A percentile compares a stretch with the other conserved stretches of the same genome.
phyloP scores from a whole-genome alignment of 78 protist species.

The Protostelium mycophagum region DNA sequence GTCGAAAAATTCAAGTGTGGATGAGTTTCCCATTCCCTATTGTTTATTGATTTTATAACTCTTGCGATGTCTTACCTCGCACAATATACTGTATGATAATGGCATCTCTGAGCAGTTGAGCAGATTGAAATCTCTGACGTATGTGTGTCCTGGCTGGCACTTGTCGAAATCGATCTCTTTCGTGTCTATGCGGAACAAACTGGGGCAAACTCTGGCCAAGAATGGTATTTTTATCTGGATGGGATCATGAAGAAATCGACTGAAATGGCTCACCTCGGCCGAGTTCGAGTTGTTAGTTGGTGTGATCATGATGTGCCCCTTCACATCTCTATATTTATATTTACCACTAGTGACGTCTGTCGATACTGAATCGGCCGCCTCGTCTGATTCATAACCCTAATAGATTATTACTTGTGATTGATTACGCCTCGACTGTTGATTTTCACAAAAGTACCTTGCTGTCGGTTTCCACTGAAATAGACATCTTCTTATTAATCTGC shows the following conservation, averaged over 20 bases:
- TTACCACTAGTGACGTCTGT: neutral
- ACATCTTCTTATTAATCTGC: neutral
- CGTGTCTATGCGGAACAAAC: neutral
- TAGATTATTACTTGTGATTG: too few relatives aligned
- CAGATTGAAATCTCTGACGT: neutral
- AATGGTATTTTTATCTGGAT: neutral
- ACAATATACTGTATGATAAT: neutral
- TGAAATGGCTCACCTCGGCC: neutral
- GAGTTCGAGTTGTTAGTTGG: neutral
- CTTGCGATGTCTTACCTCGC: neutral
- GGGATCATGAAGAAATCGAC: neutral
- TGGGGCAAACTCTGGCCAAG: neutral
- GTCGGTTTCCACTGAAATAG: neutral
- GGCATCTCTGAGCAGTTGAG: neutral
- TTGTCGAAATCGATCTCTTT: neutral
- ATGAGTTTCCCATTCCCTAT: too few relatives aligned
- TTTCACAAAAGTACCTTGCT: neutral
- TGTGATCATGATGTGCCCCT: neutral
- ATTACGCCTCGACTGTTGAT: too few relatives aligned
- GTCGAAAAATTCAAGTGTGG: neutral
- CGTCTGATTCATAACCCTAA: neutral
- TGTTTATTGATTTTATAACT: too few relatives aligned
- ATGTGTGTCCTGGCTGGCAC: neutral
- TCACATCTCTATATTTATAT: neutral
- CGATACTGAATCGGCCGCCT: neutral